Evolutionary conservation across 306 rosid genomes (phyloP).

Genomic region (Comarum palustre): DNA sequence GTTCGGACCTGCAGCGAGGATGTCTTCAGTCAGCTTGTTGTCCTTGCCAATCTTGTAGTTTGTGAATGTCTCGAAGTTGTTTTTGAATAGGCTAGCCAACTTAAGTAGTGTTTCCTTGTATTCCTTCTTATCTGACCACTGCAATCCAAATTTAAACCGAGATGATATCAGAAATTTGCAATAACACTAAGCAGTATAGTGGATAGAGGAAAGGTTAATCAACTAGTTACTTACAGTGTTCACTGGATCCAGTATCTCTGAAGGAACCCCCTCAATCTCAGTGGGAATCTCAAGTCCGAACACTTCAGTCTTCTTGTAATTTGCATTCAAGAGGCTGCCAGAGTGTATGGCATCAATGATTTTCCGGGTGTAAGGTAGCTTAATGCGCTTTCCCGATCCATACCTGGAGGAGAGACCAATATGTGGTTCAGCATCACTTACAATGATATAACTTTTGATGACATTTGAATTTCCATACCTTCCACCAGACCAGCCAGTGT

Average conservation of each 20-base stretch:
- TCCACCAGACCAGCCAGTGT: constrained; percentile 96
- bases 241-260: constrained; percentile 65
- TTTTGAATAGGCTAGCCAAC: constrained; percentile 66
- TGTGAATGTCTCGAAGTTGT: constrained; percentile 68
- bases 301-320: constrained; percentile 51
- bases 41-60: constrained; percentile 60
- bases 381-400: constrained; percentile 66
- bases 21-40: constrained; percentile 61
- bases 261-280: constrained; percentile 68
- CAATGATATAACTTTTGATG: background rate
- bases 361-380: constrained; percentile 66
- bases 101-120: constrained; percentile 56
- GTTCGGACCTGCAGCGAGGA: constrained; percentile 77
- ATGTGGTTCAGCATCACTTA: background rate
- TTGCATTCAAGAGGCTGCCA: constrained; percentile 54
- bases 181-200: background rate
- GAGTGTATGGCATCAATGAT: constrained; percentile 85
- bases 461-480: constrained; percentile 33
- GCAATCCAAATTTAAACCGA: background rate
- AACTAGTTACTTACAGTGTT: constrained; percentile 54
- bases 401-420: constrained; percentile 38
- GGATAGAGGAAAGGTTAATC: background rate
- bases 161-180: background rate
- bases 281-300: constrained; percentile 79
- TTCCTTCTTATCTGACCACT: constrained; percentile 25